Percentiles rank a stretch among this genome's conserved stretches.
These are phyloP conservation scores for Pharus latifolius DNA, from an alignment of 176 grass and related monocot genomes.

Conservation along the genomic window DNA sequence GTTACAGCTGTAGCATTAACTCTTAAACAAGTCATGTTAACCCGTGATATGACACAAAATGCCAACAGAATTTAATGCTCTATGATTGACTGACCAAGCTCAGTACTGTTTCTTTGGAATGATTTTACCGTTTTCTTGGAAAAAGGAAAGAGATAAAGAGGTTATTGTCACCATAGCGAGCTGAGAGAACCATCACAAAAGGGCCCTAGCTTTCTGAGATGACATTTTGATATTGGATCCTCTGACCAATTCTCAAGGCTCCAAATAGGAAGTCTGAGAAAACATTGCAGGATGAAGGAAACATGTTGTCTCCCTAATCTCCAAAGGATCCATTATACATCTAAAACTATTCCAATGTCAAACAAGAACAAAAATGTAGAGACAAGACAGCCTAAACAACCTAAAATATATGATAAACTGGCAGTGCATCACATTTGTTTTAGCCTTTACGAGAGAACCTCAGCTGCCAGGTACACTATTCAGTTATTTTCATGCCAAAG, in stretches of 20 bases:
- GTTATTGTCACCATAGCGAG: constrained; percentile 44
- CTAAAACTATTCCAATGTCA: not conserved
- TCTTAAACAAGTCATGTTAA: too few relatives aligned
- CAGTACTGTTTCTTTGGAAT: not conserved
- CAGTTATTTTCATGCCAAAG: not conserved
- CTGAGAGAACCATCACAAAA: constrained; percentile 19
- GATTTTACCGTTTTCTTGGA: not conserved
- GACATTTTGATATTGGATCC: constrained; percentile 37
- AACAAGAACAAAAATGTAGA: too few relatives aligned
- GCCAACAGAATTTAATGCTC: not conserved
- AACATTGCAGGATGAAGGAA: not conserved
- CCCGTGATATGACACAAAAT: too few relatives aligned
- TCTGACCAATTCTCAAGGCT: not conserved
- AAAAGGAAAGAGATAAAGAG: not conserved
- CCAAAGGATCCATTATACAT: constrained; percentile 19
- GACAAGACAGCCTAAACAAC: too few relatives aligned
- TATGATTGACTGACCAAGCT: not conserved
- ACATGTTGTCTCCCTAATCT: constrained; percentile 2
- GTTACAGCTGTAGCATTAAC: too few relatives aligned
- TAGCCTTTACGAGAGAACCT: too few relatives aligned
- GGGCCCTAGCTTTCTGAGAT: constrained; percentile 38
- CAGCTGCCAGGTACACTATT: too few relatives aligned
- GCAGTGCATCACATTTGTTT: too few relatives aligned
- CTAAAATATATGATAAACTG: too few relatives aligned
- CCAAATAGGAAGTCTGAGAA: not conserved